Base-by-base conservation (phyloP, 2,329 filamentous ascomycete genomes). In the Colletotrichum aenigma region DNA sequence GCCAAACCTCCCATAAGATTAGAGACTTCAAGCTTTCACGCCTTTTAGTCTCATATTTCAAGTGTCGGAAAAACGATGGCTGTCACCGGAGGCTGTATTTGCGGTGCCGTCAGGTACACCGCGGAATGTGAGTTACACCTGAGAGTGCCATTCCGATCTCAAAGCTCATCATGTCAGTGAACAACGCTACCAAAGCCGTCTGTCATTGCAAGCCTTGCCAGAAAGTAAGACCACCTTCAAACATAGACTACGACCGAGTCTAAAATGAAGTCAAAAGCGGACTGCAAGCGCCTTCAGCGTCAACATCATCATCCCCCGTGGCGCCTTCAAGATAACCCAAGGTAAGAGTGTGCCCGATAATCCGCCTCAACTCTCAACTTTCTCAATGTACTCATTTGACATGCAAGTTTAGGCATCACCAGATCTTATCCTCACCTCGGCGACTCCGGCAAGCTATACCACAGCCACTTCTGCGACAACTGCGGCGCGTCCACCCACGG, bases 331-430 rank as follows among this genome's bases (percentile, higher is more conserved):
- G n/a, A 28, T 58, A 26, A 58, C 13, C n/a, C 55, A 21, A 18
- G 55, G 55, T 58, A 56, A 64, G 38, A 64, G 38, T 18, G 16
- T 43, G 5, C 6, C 38, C 38, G 18, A 43, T 18, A 9, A n/a
- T n/a, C 9, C 38, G 9, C 9, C 38, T 43, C 9, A 0, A 1
- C 43, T 48, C 10, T 0, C 43, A 13, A 1, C 0, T 16, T 43
- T 43, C 16, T 10, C 18, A 18, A 3, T 43, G 1, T 3, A 43
- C 5, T 9, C 0, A 3, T 18, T 8, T 43, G 18, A 43, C 16
- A 18, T 0, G 0, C 15, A 38, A 48, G 7, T 48, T 5, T 6
- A 48, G 43, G 18, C 0, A 21, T 48, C 43, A 48, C n/a, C 0
- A 48, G 43, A 21, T 48, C 6, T 3, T 48, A 48, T 2, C 43